phyloP scores from a whole-genome alignment of 768 basidiomycete species.

The Pleurotus pulmonarius region DNA sequence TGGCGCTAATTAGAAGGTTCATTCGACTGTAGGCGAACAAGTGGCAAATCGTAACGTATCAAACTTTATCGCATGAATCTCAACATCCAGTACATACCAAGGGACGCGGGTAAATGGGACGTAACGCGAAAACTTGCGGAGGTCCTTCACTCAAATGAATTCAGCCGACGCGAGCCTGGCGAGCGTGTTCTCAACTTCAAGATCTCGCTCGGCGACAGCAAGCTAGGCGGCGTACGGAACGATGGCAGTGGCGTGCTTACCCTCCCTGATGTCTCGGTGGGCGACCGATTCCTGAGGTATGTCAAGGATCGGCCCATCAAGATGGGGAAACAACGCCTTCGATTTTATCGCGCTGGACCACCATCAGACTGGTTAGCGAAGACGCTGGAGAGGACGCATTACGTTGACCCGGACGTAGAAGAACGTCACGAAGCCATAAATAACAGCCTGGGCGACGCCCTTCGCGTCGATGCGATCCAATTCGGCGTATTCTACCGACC shows the following conservation, averaged over 20 bases:
- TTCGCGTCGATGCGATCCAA: slow-evolving; percentile 62
- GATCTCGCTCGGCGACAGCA: slow-evolving; percentile 48
- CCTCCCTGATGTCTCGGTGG: slow-evolving; percentile 33
- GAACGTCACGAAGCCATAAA: slow-evolving; percentile 44
- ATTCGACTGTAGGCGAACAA: too few relatives aligned
- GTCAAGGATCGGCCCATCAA: slow-evolving; percentile 37
- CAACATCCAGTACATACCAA: slow-evolving; percentile 30
- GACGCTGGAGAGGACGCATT: slow-evolving; percentile 52
- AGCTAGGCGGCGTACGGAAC: slow-evolving; percentile 49
- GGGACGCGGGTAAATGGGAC: slow-evolving; percentile 46
- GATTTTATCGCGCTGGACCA: slow-evolving; percentile 20
- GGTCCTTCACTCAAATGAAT: slow-evolving; percentile 55
- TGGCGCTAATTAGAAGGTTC: too few relatives aligned
- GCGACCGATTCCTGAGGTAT: slow-evolving; percentile 43
- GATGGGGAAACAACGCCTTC: slow-evolving; percentile 39
- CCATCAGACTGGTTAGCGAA: slow-evolving; percentile 16
- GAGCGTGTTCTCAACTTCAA: slow-evolving; percentile 52
- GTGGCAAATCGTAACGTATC: too few relatives aligned
- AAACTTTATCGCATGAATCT: slow-evolving; percentile 29
- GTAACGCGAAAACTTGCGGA: slow-evolving; percentile 52
- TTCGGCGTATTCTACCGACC: slow-evolving; percentile 58
- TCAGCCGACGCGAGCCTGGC: slow-evolving; percentile 32
- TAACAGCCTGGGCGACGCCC: slow-evolving; percentile 35
- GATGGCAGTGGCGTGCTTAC: slow-evolving; percentile 44
- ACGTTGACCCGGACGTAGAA: slow-evolving; percentile 50